Evolutionary conservation across 2,329 filamentous ascomycete genomes (phyloP).

Genomic region (Eutypella sp.): DNA sequence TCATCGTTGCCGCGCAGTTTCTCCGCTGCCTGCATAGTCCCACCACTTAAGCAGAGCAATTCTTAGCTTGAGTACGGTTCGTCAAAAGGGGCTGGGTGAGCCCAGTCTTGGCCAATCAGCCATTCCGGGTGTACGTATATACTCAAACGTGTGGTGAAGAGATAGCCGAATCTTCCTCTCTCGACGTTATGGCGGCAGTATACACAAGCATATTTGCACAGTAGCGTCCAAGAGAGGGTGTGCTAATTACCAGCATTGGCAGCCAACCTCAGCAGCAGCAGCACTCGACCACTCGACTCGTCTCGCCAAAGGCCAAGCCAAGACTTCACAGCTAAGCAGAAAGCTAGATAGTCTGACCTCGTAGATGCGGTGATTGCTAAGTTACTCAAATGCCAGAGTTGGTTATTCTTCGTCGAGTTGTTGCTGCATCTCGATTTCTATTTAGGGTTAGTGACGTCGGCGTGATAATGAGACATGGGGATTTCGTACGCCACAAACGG

Average conservation of each 20-base stretch:
- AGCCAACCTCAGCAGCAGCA: too few relatives aligned
- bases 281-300: too few relatives aligned
- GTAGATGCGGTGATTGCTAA: background rate
- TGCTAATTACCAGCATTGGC: too few relatives aligned
- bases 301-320: too few relatives aligned
- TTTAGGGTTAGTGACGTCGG: conserved; percentile 10
- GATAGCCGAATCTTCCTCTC: too few relatives aligned
- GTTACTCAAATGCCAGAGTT: background rate
- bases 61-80: background rate
- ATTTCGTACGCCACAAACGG: conserved; percentile 58
- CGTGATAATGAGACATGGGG: conserved; percentile 2
- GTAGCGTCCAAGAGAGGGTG: too few relatives aligned
- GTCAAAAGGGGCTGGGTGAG: background rate
- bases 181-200: too few relatives aligned
- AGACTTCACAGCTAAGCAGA: too few relatives aligned
- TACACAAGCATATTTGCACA: too few relatives aligned
- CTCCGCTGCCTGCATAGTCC: background rate
- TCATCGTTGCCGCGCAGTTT: background rate
- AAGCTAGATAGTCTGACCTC: background rate
- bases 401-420: conserved; percentile 40
- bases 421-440: conserved; percentile 47
- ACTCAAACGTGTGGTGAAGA: too few relatives aligned
- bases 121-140: background rate
- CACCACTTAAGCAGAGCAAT: background rate
- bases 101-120: background rate